phyloP scores from a whole-genome alignment of 495 filamentous ascomycete genomes.

The Amphirosellinia nigrospora region DNA sequence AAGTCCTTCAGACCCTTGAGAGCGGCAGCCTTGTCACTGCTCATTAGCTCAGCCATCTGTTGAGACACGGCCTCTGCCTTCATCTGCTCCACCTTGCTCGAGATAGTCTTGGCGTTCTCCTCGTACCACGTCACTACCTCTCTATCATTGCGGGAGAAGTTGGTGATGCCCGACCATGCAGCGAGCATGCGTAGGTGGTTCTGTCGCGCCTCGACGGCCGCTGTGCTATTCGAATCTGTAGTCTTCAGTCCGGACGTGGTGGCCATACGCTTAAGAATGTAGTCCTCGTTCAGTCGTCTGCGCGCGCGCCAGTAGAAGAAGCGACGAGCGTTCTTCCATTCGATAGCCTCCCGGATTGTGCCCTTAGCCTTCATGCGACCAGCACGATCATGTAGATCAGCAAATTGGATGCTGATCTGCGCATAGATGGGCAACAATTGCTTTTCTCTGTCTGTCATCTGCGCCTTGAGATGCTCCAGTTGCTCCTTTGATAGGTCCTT shows the following conservation, averaged over 20 bases:
- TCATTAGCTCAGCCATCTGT: constrained; percentile 79
- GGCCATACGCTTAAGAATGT: constrained; percentile 87
- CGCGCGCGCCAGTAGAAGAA: constrained; percentile 99
- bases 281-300: constrained; percentile 94
- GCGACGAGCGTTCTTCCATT: constrained; percentile 88
- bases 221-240: constrained; percentile 50
- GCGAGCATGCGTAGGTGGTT: constrained; percentile 71
- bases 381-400: constrained; percentile 95
- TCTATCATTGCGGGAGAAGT: constrained; percentile 77
- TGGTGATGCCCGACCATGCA: constrained; percentile 75
- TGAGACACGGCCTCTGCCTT: constrained; percentile 76
- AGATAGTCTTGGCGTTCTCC: constrained; percentile 84
- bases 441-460: constrained; percentile 88
- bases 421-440: constrained; percentile 88
- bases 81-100: constrained; percentile 77
- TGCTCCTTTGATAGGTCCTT: constrained; percentile 73
- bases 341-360: constrained; percentile 80
- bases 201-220: constrained; percentile 57
- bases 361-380: constrained; percentile 98
- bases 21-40: constrained; percentile 63
- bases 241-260: constrained; percentile 48
- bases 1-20: constrained; percentile 88
- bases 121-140: constrained; percentile 96
- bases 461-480: constrained; percentile 75
- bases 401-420: constrained; percentile 93